Percentiles rank a stretch among this genome's conserved stretches.
Conservation (phyloP, 2,329 filamentous ascomycete genomes). For the Hypoxylon sp. region DNA sequence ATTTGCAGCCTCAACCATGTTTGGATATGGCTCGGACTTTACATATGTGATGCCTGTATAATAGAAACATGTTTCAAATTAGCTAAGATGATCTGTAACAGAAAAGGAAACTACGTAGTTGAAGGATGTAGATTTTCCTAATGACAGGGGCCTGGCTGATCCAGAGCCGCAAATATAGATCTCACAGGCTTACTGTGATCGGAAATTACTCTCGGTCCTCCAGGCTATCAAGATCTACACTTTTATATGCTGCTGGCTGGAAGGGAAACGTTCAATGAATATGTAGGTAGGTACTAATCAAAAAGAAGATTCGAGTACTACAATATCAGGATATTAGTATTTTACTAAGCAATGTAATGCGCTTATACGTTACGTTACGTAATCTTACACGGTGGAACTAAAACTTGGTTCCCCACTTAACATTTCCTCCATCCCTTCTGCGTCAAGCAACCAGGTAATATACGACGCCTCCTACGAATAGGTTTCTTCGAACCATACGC, state of each 20-base stretch:
- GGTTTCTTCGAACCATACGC: neutral
- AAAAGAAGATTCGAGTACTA: neutral
- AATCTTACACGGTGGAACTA: neutral
- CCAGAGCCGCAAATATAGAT: neutral
- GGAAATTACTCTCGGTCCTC: neutral
- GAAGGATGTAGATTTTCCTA: constrained; percentile 30
- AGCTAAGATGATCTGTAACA: neutral
- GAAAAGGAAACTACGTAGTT: constrained; percentile 13
- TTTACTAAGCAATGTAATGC: neutral
- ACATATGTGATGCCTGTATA: constrained; percentile 14
- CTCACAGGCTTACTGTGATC: neutral
- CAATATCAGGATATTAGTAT: neutral
- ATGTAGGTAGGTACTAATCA: neutral
- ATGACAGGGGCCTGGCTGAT: neutral
- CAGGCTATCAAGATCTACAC: too few relatives aligned
- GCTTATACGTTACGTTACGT: neutral
- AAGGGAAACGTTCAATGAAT: neutral
- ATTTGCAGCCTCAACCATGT: neutral
- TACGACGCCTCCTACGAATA: neutral
- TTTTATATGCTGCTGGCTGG: neutral
- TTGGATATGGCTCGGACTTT: constrained; percentile 12
- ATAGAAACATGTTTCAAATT: constrained; percentile 32
- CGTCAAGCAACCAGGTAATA: constrained; percentile 4
- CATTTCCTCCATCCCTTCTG: neutral
- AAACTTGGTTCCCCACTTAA: neutral